Conservation (phyloP, 208 protist species). For the Acanthamoeba triangularis region DNA sequence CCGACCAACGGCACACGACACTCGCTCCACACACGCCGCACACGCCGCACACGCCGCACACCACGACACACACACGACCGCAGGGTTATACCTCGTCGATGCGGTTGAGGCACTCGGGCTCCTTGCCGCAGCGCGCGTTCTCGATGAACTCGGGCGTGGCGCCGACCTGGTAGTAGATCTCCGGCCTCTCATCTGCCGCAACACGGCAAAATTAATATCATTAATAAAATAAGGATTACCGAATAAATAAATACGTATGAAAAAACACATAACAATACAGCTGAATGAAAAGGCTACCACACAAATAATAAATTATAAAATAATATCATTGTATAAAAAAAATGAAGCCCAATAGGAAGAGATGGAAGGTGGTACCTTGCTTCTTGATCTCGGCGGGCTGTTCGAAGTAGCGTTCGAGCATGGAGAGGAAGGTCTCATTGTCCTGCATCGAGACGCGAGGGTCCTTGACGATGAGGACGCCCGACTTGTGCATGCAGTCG, state of each 20-base stretch:
- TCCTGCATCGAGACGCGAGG: slow-evolving; percentile 84
- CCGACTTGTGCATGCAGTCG: slow-evolving; percentile 80
- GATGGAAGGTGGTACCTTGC: slow-evolving; percentile 11
- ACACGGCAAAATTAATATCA: background rate
- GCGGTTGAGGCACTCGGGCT: slow-evolving; percentile 1
- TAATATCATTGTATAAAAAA: too few species aligned
- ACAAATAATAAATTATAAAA: too few species aligned
- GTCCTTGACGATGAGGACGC: slow-evolving; percentile 85
- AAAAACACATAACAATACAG: too few species aligned
- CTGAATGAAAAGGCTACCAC: background rate
- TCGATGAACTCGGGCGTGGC: slow-evolving; percentile 88
- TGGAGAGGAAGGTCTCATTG: slow-evolving; percentile 87
- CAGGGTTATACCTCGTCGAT: background rate
- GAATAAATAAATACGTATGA: background rate
- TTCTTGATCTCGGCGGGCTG: slow-evolving; percentile 85
- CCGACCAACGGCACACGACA: background rate
- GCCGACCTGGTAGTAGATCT: slow-evolving; percentile 89
- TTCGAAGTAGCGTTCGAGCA: slow-evolving; percentile 91
- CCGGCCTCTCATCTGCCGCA: slow-evolving; percentile 85
- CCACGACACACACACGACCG: background rate
- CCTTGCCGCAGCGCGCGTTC: slow-evolving; percentile 50
- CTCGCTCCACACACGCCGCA: too few species aligned
- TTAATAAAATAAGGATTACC: background rate
- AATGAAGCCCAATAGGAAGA: too few species aligned
- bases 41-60: too few species aligned